A percentile compares a stretch with the other conserved stretches of the same genome.
These are phyloP conservation scores for Acanthamoeba castellanii DNA, from an alignment of 208 protist genomes.

Conservation along the genomic window DNA sequence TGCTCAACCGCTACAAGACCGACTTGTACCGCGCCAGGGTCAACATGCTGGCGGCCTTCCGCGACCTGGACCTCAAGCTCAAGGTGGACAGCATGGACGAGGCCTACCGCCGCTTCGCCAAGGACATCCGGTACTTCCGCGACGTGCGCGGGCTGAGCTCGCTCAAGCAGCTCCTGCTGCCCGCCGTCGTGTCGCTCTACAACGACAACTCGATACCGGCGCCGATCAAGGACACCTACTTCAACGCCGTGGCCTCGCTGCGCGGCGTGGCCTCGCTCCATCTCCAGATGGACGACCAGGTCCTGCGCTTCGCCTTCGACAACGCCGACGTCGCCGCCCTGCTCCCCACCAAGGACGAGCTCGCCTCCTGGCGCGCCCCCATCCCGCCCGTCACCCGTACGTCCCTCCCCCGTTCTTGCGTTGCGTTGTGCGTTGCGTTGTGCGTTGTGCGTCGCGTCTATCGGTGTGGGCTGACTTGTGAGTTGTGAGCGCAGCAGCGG, in stretches of 20 bases:
- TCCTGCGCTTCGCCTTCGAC: conserved; percentile 23
- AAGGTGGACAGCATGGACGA: conserved; percentile 13
- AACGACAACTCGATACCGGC: conserved; percentile 42
- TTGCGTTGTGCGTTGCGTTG: neutral
- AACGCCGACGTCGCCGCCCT: conserved; percentile 25
- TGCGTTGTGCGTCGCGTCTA: neutral
- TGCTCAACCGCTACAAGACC: conserved; percentile 20
- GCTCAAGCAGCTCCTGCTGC: conserved; percentile 7
- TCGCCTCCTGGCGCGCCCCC: neutral
- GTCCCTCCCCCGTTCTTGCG: neutral
- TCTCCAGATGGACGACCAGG: conserved; percentile 24
- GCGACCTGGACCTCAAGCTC: conserved; percentile 50
- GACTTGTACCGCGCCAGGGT: neutral
- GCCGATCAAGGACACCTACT: conserved; percentile 65
- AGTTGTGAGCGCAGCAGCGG: neutral
- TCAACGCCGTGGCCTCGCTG: neutral
- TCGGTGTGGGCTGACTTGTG: no score
- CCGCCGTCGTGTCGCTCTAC: neutral
- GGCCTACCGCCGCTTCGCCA: neutral
- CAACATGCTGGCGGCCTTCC: conserved; percentile 50
- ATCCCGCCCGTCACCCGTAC: neutral
- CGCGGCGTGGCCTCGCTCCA: conserved; percentile 16
- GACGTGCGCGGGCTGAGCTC: conserved; percentile 22
- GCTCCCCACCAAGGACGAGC: conserved; percentile 45
- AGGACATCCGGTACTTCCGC: neutral